Percentiles rank a stretch among this genome's conserved stretches.
Conservation (phyloP, 2,329 filamentous ascomycete species). For the Claviceps sp. region DNA sequence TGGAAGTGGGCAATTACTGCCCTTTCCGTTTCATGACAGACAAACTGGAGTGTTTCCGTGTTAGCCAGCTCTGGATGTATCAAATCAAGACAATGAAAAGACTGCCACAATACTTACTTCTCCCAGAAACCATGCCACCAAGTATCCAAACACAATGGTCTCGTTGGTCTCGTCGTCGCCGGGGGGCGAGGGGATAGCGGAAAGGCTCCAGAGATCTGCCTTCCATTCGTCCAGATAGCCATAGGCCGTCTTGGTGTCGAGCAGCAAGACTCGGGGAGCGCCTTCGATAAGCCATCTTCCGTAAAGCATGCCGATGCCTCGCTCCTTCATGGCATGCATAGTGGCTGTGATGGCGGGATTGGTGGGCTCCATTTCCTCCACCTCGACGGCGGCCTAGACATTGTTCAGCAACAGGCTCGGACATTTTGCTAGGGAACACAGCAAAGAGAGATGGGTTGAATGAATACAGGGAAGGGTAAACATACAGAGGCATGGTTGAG, state of each 20-base stretch:
- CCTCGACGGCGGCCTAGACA: slow-evolving; percentile 84
- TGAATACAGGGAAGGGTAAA: slow-evolving; percentile 1
- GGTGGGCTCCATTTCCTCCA: slow-evolving; percentile 80
- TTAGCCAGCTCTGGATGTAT: no score
- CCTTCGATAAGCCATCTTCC: slow-evolving; percentile 97
- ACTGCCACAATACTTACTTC: slow-evolving; percentile 47
- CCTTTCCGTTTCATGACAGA: slow-evolving; percentile 79
- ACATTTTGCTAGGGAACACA: slow-evolving; percentile 1
- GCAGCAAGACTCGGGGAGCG: slow-evolving; percentile 81
- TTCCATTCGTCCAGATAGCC: slow-evolving; percentile 93
- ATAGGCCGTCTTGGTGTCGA: slow-evolving; percentile 91
- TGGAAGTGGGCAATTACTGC: slow-evolving; percentile 98
- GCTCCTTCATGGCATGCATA: slow-evolving; percentile 83
- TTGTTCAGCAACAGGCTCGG: slow-evolving; percentile 3
- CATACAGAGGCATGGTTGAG: slow-evolving; percentile 81
- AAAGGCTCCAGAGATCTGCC: slow-evolving; percentile 81
- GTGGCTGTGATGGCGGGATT: slow-evolving; percentile 67
- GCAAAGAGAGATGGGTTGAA: neutral
- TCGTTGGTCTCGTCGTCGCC: slow-evolving; percentile 94
- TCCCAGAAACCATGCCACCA: slow-evolving; percentile 95
- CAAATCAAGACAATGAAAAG: no score
- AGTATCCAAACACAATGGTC: slow-evolving; percentile 91
- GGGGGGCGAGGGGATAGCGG: slow-evolving; percentile 85
- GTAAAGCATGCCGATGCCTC: slow-evolving; percentile 81
- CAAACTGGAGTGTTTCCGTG: slow-evolving; percentile 46